Evolutionary conservation across 164 flowering plant genomes (phyloP), one percentile per base, ranked within the genome.

Genomic region (Vitis rotundifolia): DNA sequence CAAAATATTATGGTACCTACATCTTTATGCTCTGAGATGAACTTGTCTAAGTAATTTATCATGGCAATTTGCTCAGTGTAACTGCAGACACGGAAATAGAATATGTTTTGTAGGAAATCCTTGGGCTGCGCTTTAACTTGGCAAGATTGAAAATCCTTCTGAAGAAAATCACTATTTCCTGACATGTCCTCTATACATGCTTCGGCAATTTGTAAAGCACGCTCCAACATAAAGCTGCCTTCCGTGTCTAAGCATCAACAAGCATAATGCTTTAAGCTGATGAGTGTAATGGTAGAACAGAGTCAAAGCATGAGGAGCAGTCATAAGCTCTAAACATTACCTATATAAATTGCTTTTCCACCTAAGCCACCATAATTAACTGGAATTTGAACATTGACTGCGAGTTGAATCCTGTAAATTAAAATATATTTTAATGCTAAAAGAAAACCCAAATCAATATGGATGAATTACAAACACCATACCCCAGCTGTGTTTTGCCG

Each of bases 151-250:
- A 48, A 61, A 71, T 78, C 85, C 68, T 79, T 85, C 58, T 68
- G 77, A 12, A 71, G 68, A 63, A 74, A 68, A 63, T 68, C 64
- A 68, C 68, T 44, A 68, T 75, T 79, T 59, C 76, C 82, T 50
- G 71, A 68, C 81, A 85, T 80, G 70, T 91, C 96, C 71, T 86
- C 85, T 11, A 84, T 59, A 65, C 93, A 90, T 66, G 91, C 91
- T 81, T 90, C 93, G 49, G 98, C 98, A 77, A 95, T 83, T 78
- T 95, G 97, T 60, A 81, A 77, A 70, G 83, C 94, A 64, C 97
- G 99, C 78, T 95, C 98, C 64, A 85, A 96, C 97, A 93, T 91
- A 66, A 95, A 95, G 84, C 99, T 95, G 37, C 98, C 99, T 78
- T 94, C 97, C 9, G 99, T 93, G 78, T 95, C 98, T 95, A 77